These are phyloP conservation scores for Chaetomiaceae sp. DNA, from an alignment of 2,329 filamentous ascomycete genomes.

Conservation along the genomic window DNA sequence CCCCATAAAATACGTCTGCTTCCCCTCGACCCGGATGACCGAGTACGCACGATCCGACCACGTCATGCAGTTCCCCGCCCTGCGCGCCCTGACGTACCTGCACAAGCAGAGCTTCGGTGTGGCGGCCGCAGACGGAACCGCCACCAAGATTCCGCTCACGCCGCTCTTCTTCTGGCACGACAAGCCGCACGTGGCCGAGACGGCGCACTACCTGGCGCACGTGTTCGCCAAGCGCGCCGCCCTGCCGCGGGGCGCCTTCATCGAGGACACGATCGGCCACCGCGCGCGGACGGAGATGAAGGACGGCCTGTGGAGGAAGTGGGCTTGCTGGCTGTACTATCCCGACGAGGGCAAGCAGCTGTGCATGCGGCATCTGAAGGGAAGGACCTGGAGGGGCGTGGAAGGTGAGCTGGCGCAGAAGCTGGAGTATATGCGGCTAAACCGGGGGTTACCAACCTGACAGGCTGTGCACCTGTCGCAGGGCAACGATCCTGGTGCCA, in stretches of 20 bases:
- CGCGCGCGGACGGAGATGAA: conserved; percentile 52
- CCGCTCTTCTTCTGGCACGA: conserved; percentile 56
- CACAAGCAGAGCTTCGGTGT: conserved; percentile 37
- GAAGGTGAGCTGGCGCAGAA: conserved; percentile 26
- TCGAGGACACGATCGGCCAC: conserved; percentile 51
- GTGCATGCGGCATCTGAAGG: conserved; percentile 46
- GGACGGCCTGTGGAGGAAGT: conserved; percentile 43
- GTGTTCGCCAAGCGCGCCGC: conserved; percentile 46
- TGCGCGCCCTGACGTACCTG: conserved; percentile 36
- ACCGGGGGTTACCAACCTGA: neutral
- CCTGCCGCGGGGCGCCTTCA: conserved; percentile 47
- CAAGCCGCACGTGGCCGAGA: conserved; percentile 48
- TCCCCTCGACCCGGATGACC: conserved; percentile 46
- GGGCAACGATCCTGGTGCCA: too few relatives aligned
- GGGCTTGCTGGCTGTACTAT: conserved; percentile 52
- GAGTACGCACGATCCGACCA: conserved; percentile 44
- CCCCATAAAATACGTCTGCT: conserved; percentile 47
- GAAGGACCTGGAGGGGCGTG: conserved; percentile 43
- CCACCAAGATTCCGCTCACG: conserved; percentile 38
- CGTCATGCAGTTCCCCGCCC: conserved; percentile 36
- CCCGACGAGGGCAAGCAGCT: conserved; percentile 39
- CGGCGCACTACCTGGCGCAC: conserved; percentile 42
- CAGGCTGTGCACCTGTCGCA: too few relatives aligned
- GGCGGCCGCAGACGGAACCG: conserved; percentile 1
- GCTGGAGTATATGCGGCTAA: conserved; percentile 22